phyloP scores from a whole-genome alignment of 768 basidiomycete genomes.

The Serendipita sp. region DNA sequence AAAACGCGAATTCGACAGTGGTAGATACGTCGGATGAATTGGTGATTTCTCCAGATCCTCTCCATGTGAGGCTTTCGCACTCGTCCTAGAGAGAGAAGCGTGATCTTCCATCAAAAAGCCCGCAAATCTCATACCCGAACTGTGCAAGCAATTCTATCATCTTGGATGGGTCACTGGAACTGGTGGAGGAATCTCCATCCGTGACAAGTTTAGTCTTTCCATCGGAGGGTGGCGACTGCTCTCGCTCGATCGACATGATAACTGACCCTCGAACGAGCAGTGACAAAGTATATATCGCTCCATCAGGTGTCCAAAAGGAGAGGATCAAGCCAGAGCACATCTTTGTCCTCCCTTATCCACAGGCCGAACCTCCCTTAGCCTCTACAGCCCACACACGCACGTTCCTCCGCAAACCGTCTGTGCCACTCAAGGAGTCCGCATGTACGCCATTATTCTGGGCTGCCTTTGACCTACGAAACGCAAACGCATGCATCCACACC shows the following conservation, averaged over 20 bases:
- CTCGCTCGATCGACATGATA: neutral
- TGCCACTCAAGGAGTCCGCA: constrained; percentile 65
- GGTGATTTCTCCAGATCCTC: constrained; percentile 43
- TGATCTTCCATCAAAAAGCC: constrained; percentile 32
- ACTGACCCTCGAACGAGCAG: constrained; percentile 21
- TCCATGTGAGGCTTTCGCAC: constrained; percentile 34
- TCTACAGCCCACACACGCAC: constrained; percentile 53
- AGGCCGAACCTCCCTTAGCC: constrained; percentile 26
- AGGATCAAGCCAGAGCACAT: constrained; percentile 71
- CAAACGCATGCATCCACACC: constrained; percentile 81
- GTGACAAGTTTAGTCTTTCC: constrained; percentile 36
- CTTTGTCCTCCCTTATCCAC: constrained; percentile 72
- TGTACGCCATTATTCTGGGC: constrained; percentile 91
- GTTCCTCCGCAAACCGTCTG: constrained; percentile 59
- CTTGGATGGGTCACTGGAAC: constrained; percentile 91
- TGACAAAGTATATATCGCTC: constrained; percentile 71
- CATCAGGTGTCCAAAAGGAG: constrained; percentile 84
- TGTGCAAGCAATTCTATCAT: constrained; percentile 70
- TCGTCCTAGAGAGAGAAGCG: constrained; percentile 4
- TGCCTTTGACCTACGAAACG: constrained; percentile 62
- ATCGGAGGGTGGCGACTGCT: neutral
- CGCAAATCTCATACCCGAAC: constrained; percentile 79
- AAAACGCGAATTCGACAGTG: neutral
- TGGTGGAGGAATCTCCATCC: constrained; percentile 66
- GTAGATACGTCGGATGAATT: constrained; percentile 29